Conservation (phyloP, 345 rosid genomes). For the Reutealis trisperma region DNA sequence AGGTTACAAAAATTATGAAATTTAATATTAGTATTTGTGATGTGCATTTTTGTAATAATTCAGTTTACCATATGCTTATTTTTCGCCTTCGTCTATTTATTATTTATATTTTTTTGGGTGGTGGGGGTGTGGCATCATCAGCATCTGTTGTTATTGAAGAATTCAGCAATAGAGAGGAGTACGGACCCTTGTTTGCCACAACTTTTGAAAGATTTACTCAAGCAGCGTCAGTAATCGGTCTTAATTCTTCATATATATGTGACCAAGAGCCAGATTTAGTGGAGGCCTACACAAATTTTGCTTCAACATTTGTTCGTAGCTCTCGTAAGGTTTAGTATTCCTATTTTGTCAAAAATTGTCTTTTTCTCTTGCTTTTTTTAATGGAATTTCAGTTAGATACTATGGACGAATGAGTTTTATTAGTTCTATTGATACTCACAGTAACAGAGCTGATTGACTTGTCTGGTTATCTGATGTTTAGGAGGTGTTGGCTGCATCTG, state of each 20-base stretch:
- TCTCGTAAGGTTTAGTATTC: conserved; percentile 65
- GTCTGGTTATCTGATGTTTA: conserved; percentile 30
- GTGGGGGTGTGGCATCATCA: conserved; percentile 27
- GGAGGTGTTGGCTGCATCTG: conserved; percentile 80
- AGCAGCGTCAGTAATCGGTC: conserved; percentile 78
- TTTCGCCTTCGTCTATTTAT: not conserved
- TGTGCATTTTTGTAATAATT: not conserved
- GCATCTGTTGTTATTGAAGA: conserved; percentile 91
- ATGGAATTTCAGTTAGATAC: not conserved
- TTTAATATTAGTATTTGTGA: not conserved
- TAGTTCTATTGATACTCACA: conserved; percentile 9
- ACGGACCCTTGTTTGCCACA: conserved; percentile 68
- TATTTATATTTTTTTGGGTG: conserved; percentile 1
- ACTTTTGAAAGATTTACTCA: conserved; percentile 84
- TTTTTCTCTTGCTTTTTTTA: conserved; percentile 10
- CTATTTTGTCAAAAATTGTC: not conserved
- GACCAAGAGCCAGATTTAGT: conserved; percentile 99
- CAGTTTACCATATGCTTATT: not conserved
- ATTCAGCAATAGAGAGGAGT: conserved; percentile 84
- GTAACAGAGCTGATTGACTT: conserved; percentile 14
- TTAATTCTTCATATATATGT: conserved; percentile 87
- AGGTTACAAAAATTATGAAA: too few species aligned
- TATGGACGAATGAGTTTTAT: conserved; percentile 1
- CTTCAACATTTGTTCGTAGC: conserved; percentile 71
- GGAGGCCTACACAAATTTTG: conserved; percentile 91